Conservation (phyloP, 768 basidiomycete genomes). For the Rossbeevera mucosa region DNA sequence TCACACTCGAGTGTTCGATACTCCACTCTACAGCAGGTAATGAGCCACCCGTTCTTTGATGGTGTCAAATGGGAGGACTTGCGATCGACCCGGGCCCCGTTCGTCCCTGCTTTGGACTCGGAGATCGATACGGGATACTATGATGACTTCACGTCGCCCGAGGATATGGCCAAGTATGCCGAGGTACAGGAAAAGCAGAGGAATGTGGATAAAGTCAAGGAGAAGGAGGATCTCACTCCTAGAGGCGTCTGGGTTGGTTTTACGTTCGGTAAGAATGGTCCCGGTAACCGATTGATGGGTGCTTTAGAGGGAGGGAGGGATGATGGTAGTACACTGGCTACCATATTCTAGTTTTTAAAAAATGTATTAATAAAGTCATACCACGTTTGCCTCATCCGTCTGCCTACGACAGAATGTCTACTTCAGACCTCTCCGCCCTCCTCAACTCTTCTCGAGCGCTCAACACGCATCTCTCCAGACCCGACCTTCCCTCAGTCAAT, state of each 20-base stretch:
- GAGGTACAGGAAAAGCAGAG: conserved; percentile 96
- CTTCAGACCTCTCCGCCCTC: background rate
- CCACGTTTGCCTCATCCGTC: too few relatives aligned
- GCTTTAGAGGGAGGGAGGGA: conserved; percentile 37
- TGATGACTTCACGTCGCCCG: conserved; percentile 80
- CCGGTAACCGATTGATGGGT: conserved; percentile 38
- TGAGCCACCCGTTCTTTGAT: conserved; percentile 78
- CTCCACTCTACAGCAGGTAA: conserved; percentile 67
- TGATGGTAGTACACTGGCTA: conserved; percentile 47
- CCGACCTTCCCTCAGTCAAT: conserved; percentile 83
- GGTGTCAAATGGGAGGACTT: conserved; percentile 73
- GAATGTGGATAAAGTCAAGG: conserved; percentile 88
- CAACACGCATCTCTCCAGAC: conserved; percentile 69
- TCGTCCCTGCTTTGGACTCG: conserved; percentile 90
- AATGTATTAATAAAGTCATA: too few relatives aligned
- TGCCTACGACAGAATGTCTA: background rate
- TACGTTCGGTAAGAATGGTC: conserved; percentile 86
- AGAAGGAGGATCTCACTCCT: conserved; percentile 70
- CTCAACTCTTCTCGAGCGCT: background rate
- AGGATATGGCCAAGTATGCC: conserved; percentile 98
- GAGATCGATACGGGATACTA: conserved; percentile 96
- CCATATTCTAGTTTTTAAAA: conserved; percentile 45
- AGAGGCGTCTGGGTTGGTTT: conserved; percentile 90
- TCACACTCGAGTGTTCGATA: conserved; percentile 81
- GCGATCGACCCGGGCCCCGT: conserved; percentile 74